Conservation (phyloP, 75 land plant genomes). For the Selaginella moellendorffii region DNA sequence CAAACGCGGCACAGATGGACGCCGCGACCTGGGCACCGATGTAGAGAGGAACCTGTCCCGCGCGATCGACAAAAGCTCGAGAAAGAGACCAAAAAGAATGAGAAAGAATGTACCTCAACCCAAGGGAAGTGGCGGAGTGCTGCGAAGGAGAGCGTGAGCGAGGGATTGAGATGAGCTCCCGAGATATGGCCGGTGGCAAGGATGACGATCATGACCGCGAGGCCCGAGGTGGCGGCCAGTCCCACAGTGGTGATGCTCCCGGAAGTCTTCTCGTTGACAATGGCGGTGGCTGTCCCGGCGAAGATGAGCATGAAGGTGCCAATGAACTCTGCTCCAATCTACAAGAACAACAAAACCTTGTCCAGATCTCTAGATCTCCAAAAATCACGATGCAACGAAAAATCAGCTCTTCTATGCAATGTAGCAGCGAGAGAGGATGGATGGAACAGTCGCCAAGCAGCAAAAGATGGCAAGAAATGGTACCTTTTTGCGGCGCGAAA, state of each 20-base stretch:
- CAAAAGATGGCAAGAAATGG: not conserved
- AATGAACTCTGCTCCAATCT: slow-evolving; percentile 79
- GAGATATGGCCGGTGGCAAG: slow-evolving; percentile 86
- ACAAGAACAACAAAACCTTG: not conserved
- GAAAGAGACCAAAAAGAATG: no score
- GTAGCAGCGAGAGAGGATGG: not conserved
- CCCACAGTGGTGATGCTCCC: slow-evolving; percentile 53
- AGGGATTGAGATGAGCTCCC: slow-evolving; percentile 82
- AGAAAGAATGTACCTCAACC: slow-evolving; percentile 34
- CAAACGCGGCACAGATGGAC: slow-evolving; percentile 58
- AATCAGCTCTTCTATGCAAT: not conserved
- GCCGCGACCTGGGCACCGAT: slow-evolving; percentile 59
- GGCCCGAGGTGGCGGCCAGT: slow-evolving; percentile 52
- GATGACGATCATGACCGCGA: slow-evolving; percentile 76
- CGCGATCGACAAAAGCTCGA: not conserved
- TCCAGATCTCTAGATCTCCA: no score
- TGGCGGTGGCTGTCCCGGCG: slow-evolving; percentile 50
- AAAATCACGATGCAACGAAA: not conserved
- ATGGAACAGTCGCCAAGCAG: not conserved
- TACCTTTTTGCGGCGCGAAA: slow-evolving; percentile 2
- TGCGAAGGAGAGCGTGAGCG: slow-evolving; percentile 78
- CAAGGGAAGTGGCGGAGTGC: slow-evolving; percentile 85
- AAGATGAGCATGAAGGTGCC: slow-evolving; percentile 89
- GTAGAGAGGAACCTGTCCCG: slow-evolving; percentile 81
- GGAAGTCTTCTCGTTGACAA: slow-evolving; percentile 63